Evolutionary conservation across 768 basidiomycete genomes (phyloP).

Genomic region (Coprinellus micaceus): DNA sequence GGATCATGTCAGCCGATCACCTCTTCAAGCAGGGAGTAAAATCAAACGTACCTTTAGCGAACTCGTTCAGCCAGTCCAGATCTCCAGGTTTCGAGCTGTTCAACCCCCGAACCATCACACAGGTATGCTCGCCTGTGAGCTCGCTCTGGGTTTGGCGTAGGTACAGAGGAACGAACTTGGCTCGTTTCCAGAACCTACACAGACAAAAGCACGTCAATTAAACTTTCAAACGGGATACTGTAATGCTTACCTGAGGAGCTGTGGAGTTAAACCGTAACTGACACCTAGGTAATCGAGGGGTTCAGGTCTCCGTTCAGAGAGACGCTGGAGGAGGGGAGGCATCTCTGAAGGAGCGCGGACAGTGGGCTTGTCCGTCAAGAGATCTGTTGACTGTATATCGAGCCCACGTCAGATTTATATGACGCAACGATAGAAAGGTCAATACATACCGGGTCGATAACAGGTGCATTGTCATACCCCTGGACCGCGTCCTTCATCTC

Average conservation of each 20-base stretch:
- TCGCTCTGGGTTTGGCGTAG: slow-evolving; percentile 92
- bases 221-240: too few relatives aligned
- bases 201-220: too few relatives aligned
- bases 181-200: slow-evolving; percentile 89
- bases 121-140: slow-evolving; percentile 93
- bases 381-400: slow-evolving; percentile 36
- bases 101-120: slow-evolving; percentile 89
- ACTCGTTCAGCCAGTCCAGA: slow-evolving; percentile 83
- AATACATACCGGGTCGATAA: slow-evolving; percentile 7
- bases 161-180: slow-evolving; percentile 88
- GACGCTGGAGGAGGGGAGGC: slow-evolving; percentile 89
- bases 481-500: slow-evolving; percentile 40
- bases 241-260: slow-evolving; percentile 64
- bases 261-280: slow-evolving; percentile 89
- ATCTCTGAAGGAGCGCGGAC: slow-evolving; percentile 73
- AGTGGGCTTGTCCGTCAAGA: slow-evolving; percentile 76
- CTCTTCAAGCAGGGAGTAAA: not conserved
- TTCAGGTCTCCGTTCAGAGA: slow-evolving; percentile 89
- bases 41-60: slow-evolving; percentile 64
- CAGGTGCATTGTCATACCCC: slow-evolving; percentile 56
- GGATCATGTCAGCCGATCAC: not conserved
- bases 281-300: slow-evolving; percentile 92
- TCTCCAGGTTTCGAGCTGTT: slow-evolving; percentile 60
- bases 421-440: not conserved
- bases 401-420: too few relatives aligned